A percentile compares a stretch with the other conserved stretches of the same genome.
These are phyloP conservation scores for Triangularia setosa DNA, from an alignment of 2,329 filamentous ascomycete genomes.

Conservation along the genomic window DNA sequence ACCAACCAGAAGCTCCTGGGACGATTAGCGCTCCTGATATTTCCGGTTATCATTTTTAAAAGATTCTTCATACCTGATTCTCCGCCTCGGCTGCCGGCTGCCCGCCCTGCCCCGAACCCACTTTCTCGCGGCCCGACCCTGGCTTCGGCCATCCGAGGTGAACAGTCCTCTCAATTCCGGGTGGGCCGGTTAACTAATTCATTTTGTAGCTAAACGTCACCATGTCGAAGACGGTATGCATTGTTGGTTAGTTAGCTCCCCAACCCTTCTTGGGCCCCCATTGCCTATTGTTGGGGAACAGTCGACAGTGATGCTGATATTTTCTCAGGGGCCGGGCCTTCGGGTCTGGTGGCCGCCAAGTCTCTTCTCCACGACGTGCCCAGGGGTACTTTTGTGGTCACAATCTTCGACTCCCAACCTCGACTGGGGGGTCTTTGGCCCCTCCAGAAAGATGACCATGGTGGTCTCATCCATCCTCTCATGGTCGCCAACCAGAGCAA, in stretches of 20 bases:
- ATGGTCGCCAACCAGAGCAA: conserved; percentile 72
- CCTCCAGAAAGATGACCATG: conserved; percentile 43
- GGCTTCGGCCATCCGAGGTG: not conserved
- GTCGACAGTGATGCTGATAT: not conserved
- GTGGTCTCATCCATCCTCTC: conserved; percentile 57
- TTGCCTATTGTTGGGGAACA: no score
- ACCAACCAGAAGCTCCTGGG: not conserved
- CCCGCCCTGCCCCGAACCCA: conserved; percentile 12
- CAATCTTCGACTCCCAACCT: conserved; percentile 62
- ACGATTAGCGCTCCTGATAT: not conserved
- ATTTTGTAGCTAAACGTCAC: not conserved
- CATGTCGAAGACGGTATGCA: conserved; percentile 49
- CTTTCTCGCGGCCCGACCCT: conserved; percentile 11
- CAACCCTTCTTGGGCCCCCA: not conserved
- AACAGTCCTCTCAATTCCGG: not conserved
- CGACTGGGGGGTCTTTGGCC: conserved; percentile 79
- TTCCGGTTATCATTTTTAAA: not conserved
- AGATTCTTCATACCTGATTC: not conserved
- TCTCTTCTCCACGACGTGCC: conserved; percentile 61
- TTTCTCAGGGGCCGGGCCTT: conserved; percentile 61
- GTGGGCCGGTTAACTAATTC: not conserved
- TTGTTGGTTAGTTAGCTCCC: conserved; percentile 40
- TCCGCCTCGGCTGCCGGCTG: not conserved
- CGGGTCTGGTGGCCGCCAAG: conserved; percentile 68
- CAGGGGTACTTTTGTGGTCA: conserved; percentile 58